Evolutionary conservation across 108 stramenopile species (phyloP).

Genomic region (Mediolabrus comicus): DNA sequence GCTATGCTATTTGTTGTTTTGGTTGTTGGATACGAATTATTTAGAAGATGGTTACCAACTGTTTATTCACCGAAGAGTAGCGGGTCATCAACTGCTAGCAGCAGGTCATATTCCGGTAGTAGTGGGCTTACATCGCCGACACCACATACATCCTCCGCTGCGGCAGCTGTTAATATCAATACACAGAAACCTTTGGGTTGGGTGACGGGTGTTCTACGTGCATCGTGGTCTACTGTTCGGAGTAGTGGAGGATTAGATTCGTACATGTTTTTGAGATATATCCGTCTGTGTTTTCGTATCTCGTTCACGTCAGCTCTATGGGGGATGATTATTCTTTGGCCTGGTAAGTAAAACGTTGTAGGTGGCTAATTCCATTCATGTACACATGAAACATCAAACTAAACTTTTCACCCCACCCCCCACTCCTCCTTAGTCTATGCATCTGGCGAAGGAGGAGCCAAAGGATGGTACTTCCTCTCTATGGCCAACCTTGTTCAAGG

Average conservation of each 20-base stretch:
- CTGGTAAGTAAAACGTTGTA: not conserved
- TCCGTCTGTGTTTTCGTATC: constrained; percentile 59
- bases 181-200: constrained; percentile 62
- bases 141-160: not conserved
- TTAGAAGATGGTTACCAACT: constrained; percentile 64
- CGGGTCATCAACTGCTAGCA: not conserved
- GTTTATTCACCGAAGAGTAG: constrained; percentile 61
- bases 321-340: constrained; percentile 57
- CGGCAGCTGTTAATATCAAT: constrained; percentile 31
- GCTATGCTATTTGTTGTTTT: constrained; percentile 63
- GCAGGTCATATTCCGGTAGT: not conserved
- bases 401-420: no score
- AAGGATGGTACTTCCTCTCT: constrained; percentile 54
- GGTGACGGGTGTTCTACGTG: constrained; percentile 61
- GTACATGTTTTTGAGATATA: constrained; percentile 69
- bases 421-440: constrained; percentile 30
- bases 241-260: constrained; percentile 63
- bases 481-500: constrained; percentile 61
- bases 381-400: not conserved
- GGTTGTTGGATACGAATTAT: constrained; percentile 67
- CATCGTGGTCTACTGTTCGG: constrained; percentile 71
- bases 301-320: constrained; percentile 53
- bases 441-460: constrained; percentile 39
- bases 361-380: not conserved
- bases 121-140: constrained; percentile 2